These are phyloP conservation scores for Nicotiana undulata DNA, from an alignment of 257 asterid species.

Conservation along the genomic window DNA sequence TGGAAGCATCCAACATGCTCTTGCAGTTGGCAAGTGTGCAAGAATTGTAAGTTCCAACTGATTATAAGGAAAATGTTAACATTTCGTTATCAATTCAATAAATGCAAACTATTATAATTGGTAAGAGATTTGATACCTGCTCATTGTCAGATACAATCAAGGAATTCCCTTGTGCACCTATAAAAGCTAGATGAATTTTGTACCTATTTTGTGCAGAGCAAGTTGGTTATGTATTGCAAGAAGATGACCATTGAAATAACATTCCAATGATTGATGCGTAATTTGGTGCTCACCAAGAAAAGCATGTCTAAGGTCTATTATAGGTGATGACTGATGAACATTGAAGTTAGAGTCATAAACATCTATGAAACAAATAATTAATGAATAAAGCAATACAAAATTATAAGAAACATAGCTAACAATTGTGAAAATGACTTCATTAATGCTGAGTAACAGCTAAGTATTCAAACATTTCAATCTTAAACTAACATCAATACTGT, in stretches of 20 bases:
- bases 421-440: too few species aligned
- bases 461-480: too few species aligned
- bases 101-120: neutral
- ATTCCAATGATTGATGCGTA: neutral
- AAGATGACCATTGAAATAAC: neutral
- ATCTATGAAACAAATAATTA: too few species aligned
- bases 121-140: slow-evolving; percentile 13
- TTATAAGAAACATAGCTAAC: too few species aligned
- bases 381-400: too few species aligned
- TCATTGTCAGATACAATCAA: slow-evolving; percentile 90
- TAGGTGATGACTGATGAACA: neutral
- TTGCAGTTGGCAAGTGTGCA: slow-evolving; percentile 87
- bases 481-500: too few species aligned
- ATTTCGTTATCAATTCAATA: neutral
- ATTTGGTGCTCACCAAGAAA: too few species aligned
- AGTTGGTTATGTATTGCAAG: slow-evolving; percentile 69
- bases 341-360: neutral
- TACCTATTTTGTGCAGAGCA: slow-evolving; percentile 96
- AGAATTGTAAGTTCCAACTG: slow-evolving; percentile 96
- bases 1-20: slow-evolving; percentile 90
- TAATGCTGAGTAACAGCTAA: too few species aligned
- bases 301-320: neutral
- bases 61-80: neutral
- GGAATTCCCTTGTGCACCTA: slow-evolving; percentile 86
- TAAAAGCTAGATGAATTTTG: slow-evolving; percentile 87